These are phyloP conservation scores for Lentinula raphanica DNA, from an alignment of 768 basidiomycete genomes.

Conservation along the genomic window DNA sequence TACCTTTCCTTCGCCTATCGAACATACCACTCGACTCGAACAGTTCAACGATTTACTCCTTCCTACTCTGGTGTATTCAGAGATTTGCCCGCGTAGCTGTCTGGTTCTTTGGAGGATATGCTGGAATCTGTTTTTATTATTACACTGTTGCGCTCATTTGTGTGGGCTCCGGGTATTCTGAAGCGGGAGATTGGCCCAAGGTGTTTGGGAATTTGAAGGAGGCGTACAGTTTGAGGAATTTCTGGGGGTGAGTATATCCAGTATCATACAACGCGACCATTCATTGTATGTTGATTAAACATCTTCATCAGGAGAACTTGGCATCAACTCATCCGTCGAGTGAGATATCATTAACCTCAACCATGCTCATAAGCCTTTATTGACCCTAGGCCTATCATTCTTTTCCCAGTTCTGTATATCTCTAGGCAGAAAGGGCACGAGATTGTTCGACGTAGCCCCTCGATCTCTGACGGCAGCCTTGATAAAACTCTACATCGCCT, in stretches of 20 bases:
- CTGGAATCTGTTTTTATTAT: not conserved
- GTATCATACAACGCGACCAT: not conserved
- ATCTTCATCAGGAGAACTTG: conserved; percentile 18
- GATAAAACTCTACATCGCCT: conserved; percentile 22
- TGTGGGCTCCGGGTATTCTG: not conserved
- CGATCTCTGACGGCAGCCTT: conserved; percentile 17
- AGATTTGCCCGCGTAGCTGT: not conserved
- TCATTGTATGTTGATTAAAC: not conserved
- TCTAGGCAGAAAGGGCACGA: conserved; percentile 14
- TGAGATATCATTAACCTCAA: no score
- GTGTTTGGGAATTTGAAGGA: conserved; percentile 20
- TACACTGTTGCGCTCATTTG: not conserved
- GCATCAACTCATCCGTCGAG: conserved; percentile 22
- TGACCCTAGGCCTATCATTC: not conserved
- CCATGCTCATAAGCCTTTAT: no score
- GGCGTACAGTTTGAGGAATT: conserved; percentile 25
- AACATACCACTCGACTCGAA: not conserved
- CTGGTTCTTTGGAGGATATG: not conserved
- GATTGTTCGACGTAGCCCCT: conserved; percentile 10
- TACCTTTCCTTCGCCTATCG: not conserved
- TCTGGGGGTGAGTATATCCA: conserved; percentile 24
- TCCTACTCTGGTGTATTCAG: not conserved
- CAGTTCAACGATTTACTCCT: not conserved
- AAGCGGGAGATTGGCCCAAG: conserved; percentile 24
- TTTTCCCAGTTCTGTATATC: conserved; percentile 15